Base-by-base conservation (phyloP, 176 grass and related monocot species). In the Avena sativa region DNA sequence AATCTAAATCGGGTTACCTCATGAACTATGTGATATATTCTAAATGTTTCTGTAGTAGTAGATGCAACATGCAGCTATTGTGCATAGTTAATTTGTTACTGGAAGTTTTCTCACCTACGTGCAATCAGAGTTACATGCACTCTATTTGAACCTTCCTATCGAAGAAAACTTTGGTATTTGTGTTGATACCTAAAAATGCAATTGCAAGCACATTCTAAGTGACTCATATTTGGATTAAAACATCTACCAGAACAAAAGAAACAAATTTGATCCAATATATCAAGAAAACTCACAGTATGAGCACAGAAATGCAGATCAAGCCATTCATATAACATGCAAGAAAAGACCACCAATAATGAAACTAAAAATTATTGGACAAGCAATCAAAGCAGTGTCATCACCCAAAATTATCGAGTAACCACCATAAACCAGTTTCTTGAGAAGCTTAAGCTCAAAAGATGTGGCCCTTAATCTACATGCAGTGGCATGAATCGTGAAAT, bases 121-220 rank as follows among this genome's bases (percentile, higher is more conserved):
- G 46, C 46, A 48, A 48, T 48, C 8, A 48, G 9, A 9, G 46
- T 48, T 10, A 48, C 6, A 1, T 48, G 46, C 46, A 48, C 6
- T 48, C 9, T 48, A 48, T 48, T 48, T 7, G 46, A 48, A 48
- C 46, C 46, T 48, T 48, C 46, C 46, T 48, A 9, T 48, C 46
- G 9, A 48, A 48, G 28, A 30, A 30, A 30, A 25, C 32, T 80
- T 59, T 53, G 19, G 53, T 28, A 53, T 40, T 57, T 74, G 32
- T 43, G 52, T 10, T 26, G n/a, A 36, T 17, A 59, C 4, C 19
- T 48, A 48, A 32, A 65, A 65, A 20, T 48, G 74, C n/a, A 20
- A 57, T 44, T 51, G 9, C 83, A 85, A 80, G 76, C 21, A 80
- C 32, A 79, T 32, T n/a, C 6, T 21, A 85, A 40, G 16, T 48